Evolutionary conservation across 2,329 filamentous ascomycete genomes (phyloP).

Genomic region (Fusarium sp.): DNA sequence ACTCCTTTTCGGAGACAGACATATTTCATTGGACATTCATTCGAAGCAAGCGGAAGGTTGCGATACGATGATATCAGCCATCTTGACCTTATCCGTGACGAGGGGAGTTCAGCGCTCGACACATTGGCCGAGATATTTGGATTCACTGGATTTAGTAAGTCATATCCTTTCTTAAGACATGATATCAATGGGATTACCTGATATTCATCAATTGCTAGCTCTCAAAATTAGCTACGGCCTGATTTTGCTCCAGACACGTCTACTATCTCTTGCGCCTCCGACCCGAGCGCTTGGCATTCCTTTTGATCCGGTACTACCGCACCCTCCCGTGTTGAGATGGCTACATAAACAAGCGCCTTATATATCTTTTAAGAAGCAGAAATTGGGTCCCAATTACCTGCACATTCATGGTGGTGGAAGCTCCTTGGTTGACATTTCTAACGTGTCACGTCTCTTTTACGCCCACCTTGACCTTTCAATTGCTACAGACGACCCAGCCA

Average conservation of each 20-base stretch:
- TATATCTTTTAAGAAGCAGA: not conserved
- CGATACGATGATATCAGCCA: not conserved
- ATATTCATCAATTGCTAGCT: not conserved
- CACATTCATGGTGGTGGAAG: not conserved
- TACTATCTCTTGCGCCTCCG: not conserved
- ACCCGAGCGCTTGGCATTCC: not conserved
- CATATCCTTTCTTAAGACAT: too few species aligned
- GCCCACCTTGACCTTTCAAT: not conserved
- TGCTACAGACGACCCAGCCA: not conserved
- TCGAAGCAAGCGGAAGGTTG: not conserved
- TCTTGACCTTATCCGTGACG: not conserved
- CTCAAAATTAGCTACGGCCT: not conserved
- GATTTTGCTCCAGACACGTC: not conserved
- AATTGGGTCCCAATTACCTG: not conserved
- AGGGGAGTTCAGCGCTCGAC: not conserved
- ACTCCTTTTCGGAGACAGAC: not conserved
- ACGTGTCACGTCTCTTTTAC: not conserved
- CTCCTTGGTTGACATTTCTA: not conserved
- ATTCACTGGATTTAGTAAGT: not conserved
- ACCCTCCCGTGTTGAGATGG: not conserved
- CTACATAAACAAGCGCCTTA: not conserved
- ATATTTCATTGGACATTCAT: not conserved
- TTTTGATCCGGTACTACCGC: not conserved
- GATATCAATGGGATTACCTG: not conserved
- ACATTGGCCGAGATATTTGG: not conserved